Percentiles rank a stretch among this genome's conserved stretches.
Evolutionary conservation across 768 basidiomycete species (phyloP).

Genomic region (Pisolithus microcarpus): DNA sequence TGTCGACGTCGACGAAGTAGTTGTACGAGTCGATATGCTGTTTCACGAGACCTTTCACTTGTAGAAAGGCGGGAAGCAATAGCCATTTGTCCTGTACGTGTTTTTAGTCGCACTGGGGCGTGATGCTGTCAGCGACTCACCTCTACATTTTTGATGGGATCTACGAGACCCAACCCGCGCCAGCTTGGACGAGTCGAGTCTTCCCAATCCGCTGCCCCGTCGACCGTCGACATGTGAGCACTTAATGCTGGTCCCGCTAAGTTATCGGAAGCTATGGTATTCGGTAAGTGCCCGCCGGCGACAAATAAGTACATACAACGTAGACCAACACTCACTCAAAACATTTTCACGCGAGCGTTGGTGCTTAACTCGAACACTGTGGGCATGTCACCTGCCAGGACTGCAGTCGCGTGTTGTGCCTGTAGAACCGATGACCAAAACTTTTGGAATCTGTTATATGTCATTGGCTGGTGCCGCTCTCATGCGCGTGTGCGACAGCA

Average conservation of each 20-base stretch:
- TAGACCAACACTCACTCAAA: too few relatives aligned
- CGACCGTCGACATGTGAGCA: background rate
- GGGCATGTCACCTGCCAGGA: too few relatives aligned
- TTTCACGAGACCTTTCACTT: slow-evolving; percentile 97
- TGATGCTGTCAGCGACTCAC: slow-evolving; percentile 37
- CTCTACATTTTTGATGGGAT: slow-evolving; percentile 87
- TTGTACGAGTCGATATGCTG: slow-evolving; percentile 99
- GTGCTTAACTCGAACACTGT: too few relatives aligned
- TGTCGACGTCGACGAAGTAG: slow-evolving; percentile 95
- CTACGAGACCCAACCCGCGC: slow-evolving; percentile 75
- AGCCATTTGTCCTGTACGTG: slow-evolving; percentile 91
- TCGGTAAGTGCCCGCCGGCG: slow-evolving; percentile 16
- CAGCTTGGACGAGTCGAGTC: slow-evolving; percentile 49
- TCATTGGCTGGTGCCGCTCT: too few relatives aligned
- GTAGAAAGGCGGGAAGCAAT: slow-evolving; percentile 89
- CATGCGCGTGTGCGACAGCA: too few relatives aligned
- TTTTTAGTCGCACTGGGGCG: background rate
- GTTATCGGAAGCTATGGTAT: too few relatives aligned
- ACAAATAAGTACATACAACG: too few relatives aligned
- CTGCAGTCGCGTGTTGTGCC: too few relatives aligned
- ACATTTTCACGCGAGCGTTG: too few relatives aligned
- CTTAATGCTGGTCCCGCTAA: too few relatives aligned
- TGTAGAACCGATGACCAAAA: too few relatives aligned
- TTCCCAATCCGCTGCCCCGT: slow-evolving; percentile 48
- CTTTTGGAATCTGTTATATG: too few relatives aligned